Evolutionary conservation across 441 rosid species (phyloP), one percentile per base, ranked within the genome.

Genomic region (Gossypium trilobum): DNA sequence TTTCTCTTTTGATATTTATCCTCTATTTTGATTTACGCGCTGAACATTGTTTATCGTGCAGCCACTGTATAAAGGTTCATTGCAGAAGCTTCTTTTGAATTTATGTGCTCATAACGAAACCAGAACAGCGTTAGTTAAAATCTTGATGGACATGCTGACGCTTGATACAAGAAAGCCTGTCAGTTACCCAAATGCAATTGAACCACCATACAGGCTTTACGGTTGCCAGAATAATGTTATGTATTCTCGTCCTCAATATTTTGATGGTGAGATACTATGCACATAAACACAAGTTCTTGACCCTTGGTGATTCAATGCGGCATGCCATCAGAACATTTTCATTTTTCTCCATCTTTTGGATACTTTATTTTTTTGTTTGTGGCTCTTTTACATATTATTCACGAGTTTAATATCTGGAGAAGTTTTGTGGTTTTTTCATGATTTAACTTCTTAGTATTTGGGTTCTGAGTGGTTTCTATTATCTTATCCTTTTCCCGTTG

Each of bases 211-310:
- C 83, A 89, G 97, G 68, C 95, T 95, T 16, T 95, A 95, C 85
- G 97, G 89, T 70, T 92, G 99, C 83, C 99, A 89, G 85, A 89
- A 82, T 81, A 95, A 89, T 71, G 97, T 88, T 73, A 87, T 90
- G 87, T 95, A 95, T 86, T 91, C 99, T 77, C 96, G 98, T 68
- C 96, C 99, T 19, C 98, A 89, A 66, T 85, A 90, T 69, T 91
- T 84, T 60, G 97, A 95, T 76, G 98, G 99, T 92, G 88, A 82
- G 63, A 39, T 64, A 51, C 31, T 16, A 8, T 36, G 20, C 60
- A 27, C 4, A 58, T 1, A 7, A n/a, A 13, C 44, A 25, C 6
- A 0, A 50, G 59, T 50, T 68, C 23, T 8, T 8, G 55, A 51
- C 13, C 14, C 22, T 10, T 66, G 27, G 71, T 48, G 42, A 50